Evolutionary conservation across 345 rosid species (phyloP).

Genomic region (Pistacia vera): DNA sequence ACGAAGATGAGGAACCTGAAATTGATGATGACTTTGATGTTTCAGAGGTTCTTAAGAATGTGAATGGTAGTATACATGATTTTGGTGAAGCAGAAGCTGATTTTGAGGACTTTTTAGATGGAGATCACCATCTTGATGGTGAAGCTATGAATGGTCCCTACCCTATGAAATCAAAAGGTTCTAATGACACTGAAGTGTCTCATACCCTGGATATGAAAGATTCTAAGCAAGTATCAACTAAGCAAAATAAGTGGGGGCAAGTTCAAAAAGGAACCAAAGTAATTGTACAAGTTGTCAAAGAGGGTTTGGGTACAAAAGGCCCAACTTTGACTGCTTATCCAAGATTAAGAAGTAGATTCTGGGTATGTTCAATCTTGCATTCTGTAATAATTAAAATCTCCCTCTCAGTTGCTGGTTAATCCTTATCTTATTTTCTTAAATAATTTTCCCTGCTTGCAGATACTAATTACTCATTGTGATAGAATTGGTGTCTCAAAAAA

Average conservation of each 20-base stretch:
- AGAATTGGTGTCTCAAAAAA: conserved; percentile 86
- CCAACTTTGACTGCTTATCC: conserved; percentile 93
- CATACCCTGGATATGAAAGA: conserved; percentile 35
- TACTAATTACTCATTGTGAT: conserved; percentile 60
- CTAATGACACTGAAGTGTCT: conserved; percentile 35
- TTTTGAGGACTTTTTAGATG: conserved; percentile 47
- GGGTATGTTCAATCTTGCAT: conserved; percentile 53
- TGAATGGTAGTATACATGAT: conserved; percentile 59
- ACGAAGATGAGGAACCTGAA: conserved; percentile 66
- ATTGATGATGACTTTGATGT: conserved; percentile 67
- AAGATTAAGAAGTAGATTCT: conserved; percentile 89
- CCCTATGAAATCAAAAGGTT: conserved; percentile 35
- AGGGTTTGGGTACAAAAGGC: conserved; percentile 94
- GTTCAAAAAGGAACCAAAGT: conserved; percentile 90
- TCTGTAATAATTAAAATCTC: conserved; percentile 4
- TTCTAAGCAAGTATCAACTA: conserved; percentile 24
- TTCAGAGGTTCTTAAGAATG: conserved; percentile 49
- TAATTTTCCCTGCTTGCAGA: conserved; percentile 43
- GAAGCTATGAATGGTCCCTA: conserved; percentile 33
- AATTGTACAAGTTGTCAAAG: conserved; percentile 96
- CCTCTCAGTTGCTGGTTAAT: neutral
- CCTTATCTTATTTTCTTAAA: conserved; percentile 17
- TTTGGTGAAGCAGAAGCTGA: conserved; percentile 48
- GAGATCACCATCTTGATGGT: conserved; percentile 48
- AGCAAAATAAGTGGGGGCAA: conserved; percentile 68